These are phyloP conservation scores for Raddia distichophylla DNA, from an alignment of 176 grass and related monocot genomes.

Conservation along the genomic window DNA sequence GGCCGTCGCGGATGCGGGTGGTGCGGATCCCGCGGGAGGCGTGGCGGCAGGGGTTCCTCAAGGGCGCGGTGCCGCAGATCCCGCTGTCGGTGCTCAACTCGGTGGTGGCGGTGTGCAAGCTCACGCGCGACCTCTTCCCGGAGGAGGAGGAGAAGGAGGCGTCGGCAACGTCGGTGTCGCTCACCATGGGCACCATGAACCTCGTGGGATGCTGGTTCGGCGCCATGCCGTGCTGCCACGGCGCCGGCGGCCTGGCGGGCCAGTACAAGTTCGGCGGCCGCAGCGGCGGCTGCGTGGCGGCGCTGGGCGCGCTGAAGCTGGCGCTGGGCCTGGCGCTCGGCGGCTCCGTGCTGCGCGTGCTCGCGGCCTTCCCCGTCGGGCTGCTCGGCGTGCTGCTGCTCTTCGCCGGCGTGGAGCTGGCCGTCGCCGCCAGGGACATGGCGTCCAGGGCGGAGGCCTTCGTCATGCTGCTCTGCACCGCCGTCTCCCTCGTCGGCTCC, in stretches of 20 bases:
- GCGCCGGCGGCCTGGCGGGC: slow-evolving; percentile 80
- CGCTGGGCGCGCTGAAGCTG: slow-evolving; percentile 70
- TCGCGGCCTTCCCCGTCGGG: slow-evolving; percentile 65
- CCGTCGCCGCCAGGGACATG: slow-evolving; percentile 84
- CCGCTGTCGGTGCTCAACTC: slow-evolving; percentile 91
- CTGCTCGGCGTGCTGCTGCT: slow-evolving; percentile 82
- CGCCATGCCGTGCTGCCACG: slow-evolving; percentile 95
- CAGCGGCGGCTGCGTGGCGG: slow-evolving; percentile 70
- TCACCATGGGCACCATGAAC: slow-evolving; percentile 90
- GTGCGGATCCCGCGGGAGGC: slow-evolving; percentile 64
- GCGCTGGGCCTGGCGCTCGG: slow-evolving; percentile 65
- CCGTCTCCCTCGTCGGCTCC: slow-evolving; percentile 78
- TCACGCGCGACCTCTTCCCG: slow-evolving; percentile 77
- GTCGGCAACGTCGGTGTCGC: slow-evolving; percentile 66
- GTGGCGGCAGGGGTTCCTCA: slow-evolving; percentile 79
- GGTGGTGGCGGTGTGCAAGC: slow-evolving; percentile 86
- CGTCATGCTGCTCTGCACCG: slow-evolving; percentile 72
- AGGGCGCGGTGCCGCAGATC: slow-evolving; percentile 79
- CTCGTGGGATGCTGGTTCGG: slow-evolving; percentile 93
- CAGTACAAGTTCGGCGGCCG: slow-evolving; percentile 84
- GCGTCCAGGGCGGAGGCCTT: slow-evolving; percentile 67
- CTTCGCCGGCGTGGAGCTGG: slow-evolving; percentile 80
- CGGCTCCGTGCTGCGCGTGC: slow-evolving; percentile 64
- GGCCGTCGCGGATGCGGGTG: slow-evolving; percentile 58
- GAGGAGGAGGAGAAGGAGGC: slow-evolving; percentile 42